A percentile compares a stretch with the other conserved stretches of the same genome.
These are phyloP conservation scores for Penicillium sclerotiorum DNA, from an alignment of 2,329 filamentous ascomycete species.

Conservation along the genomic window DNA sequence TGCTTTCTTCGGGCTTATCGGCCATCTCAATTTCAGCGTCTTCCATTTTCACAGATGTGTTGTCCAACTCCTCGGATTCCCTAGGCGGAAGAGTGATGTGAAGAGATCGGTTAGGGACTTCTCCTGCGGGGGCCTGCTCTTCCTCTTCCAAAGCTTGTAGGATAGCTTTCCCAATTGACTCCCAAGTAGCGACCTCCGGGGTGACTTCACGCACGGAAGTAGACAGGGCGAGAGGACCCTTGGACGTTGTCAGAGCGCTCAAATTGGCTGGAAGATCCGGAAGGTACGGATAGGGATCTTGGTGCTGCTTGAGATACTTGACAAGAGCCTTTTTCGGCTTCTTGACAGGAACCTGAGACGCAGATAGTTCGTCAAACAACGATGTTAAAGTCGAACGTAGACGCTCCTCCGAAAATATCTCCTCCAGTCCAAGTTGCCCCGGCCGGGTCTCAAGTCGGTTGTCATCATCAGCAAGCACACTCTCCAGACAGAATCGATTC, in stretches of 20 bases:
- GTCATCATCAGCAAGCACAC: slow-evolving; percentile 64
- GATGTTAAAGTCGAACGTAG: slow-evolving; percentile 52
- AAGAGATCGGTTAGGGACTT: slow-evolving; percentile 44
- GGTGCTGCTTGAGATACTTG: slow-evolving; percentile 54
- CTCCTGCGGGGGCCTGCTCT: slow-evolving; percentile 31
- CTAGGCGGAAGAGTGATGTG: slow-evolving; percentile 43
- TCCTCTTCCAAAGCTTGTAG: slow-evolving; percentile 48
- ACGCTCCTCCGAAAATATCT: slow-evolving; percentile 56
- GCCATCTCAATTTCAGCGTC: slow-evolving; percentile 17
- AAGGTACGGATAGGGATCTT: slow-evolving; percentile 57
- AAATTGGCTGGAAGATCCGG: slow-evolving; percentile 38
- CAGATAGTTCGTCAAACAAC: slow-evolving; percentile 59
- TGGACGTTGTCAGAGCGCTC: slow-evolving; percentile 30
- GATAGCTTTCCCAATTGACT: slow-evolving; percentile 53
- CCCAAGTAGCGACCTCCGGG: slow-evolving; percentile 46
- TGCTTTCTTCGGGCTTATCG: slow-evolving; percentile 5
- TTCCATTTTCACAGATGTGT: slow-evolving; percentile 17
- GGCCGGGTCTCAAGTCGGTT: slow-evolving; percentile 57
- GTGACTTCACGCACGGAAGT: slow-evolving; percentile 44
- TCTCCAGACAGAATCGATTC: slow-evolving; percentile 64
- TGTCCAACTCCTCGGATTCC: slow-evolving; percentile 26
- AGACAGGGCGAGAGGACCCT: slow-evolving; percentile 39
- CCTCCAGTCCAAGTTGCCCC: slow-evolving; percentile 61
- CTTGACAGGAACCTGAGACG: slow-evolving; percentile 54
- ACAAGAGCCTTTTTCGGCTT: slow-evolving; percentile 56